phyloP scores from a whole-genome alignment of 371 early-diverging fungal species.

The Mucor saturninus region DNA sequence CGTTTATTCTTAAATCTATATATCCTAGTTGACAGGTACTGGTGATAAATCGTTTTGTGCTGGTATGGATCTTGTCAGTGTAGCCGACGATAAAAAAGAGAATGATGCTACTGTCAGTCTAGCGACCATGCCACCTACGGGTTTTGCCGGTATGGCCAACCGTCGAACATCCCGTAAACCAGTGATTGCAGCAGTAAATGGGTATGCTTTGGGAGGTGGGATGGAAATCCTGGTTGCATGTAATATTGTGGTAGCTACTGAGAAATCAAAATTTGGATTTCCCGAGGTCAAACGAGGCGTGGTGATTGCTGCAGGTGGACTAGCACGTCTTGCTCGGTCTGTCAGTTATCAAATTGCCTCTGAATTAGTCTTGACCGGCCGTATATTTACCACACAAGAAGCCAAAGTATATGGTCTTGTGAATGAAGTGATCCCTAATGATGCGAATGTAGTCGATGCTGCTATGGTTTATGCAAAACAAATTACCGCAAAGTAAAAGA shows the following conservation, averaged over 20 bases:
- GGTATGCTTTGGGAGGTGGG: slow-evolving; percentile 56
- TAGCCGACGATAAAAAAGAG: slow-evolving; percentile 23
- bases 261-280: slow-evolving; percentile 49
- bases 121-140: slow-evolving; percentile 35
- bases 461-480: slow-evolving; percentile 44
- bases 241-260: slow-evolving; percentile 55
- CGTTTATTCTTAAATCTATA: neutral
- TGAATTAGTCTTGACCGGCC: slow-evolving; percentile 54
- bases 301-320: slow-evolving; percentile 50
- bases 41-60: slow-evolving; percentile 56
- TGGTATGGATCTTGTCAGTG: slow-evolving; percentile 54
- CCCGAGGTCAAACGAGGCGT: slow-evolving; percentile 59
- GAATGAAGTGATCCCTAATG: slow-evolving; percentile 45
- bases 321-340: slow-evolving; percentile 47
- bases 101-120: slow-evolving; percentile 5
- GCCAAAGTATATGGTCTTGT: slow-evolving; percentile 52
- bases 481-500: slow-evolving; percentile 47
- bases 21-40: slow-evolving; percentile 48
- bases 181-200: slow-evolving; percentile 60
- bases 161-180: slow-evolving; percentile 47
- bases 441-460: slow-evolving; percentile 39
- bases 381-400: slow-evolving; percentile 47
- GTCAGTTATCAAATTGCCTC: slow-evolving; percentile 52
- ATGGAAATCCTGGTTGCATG: slow-evolving; percentile 51
- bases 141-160: slow-evolving; percentile 54